phyloP scores from a whole-genome alignment of 768 basidiomycete species.

The Podaxis carcinomalis region DNA sequence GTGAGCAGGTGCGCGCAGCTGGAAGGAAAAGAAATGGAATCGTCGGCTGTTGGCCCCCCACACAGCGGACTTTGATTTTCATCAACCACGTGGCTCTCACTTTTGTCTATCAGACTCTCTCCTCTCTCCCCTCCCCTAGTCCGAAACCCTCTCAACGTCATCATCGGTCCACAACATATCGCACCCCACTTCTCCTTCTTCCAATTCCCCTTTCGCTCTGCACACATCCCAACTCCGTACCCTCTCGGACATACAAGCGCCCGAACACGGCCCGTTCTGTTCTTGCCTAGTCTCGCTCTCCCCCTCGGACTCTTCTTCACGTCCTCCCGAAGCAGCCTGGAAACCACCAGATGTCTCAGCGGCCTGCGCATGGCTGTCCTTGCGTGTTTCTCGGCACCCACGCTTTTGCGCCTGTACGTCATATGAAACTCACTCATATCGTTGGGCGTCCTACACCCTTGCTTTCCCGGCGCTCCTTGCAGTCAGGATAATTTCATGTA shows the following conservation, averaged over 20 bases:
- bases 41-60: conserved; percentile 19
- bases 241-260: neutral
- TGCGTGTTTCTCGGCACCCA: neutral
- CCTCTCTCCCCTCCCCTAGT: neutral
- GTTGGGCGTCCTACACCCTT: neutral
- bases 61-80: conserved; percentile 21
- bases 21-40: conserved; percentile 22
- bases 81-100: conserved; percentile 4
- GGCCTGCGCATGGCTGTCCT: neutral
- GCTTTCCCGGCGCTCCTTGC: neutral
- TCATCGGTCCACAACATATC: neutral
- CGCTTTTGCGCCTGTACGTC: neutral
- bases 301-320: neutral
- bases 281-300: neutral
- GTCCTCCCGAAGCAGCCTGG: neutral
- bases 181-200: neutral
- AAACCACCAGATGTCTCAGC: too few relatives aligned
- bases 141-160: neutral
- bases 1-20: conserved; percentile 18
- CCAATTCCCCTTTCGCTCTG: neutral
- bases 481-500: too few relatives aligned
- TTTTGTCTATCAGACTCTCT: neutral
- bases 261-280: neutral
- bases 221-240: neutral
- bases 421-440: neutral